Base-by-base conservation (phyloP, 2,329 filamentous ascomycete genomes). In the Curvularia lunata region DNA sequence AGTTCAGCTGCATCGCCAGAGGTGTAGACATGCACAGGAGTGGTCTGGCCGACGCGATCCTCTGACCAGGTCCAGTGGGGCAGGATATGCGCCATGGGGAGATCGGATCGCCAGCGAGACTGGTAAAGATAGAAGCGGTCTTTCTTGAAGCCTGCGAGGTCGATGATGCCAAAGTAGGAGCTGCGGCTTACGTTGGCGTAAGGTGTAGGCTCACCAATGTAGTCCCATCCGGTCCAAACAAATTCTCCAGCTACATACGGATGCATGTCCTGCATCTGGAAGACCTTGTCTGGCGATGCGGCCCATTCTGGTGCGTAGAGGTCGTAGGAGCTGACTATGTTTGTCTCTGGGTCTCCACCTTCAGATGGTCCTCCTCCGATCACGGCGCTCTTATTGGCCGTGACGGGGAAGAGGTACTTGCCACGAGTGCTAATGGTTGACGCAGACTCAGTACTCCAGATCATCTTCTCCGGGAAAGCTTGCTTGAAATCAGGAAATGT, bases 71-170 rank as follows among this genome's bases (percentile, higher is more conserved):
- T 84, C 84, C 84, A 86, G 64, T 85, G 84, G 2, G 84, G 84
- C 0, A 85, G 76, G 18, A 86, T 80, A 62, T 85, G 83, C 3
- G 82, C 83, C 70, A 81, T 78, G 1, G 63, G 71, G 0, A 83
- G 52, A 16, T 82, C 79, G 0, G 83, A 75, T 2, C 79, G 73
- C 84, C 84, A 86, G 7, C 82, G 79, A 0, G 83, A 70, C 63
- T 85, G 84, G 58, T 86, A 86, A 4, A 85, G 64, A 61, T 79
- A 85, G 68, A 81, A 86, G 1, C 84, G 76, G 56, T 86, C 83
- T 69, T 86, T 86, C 54, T 76, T 78, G 71, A 86, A 86, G 0
- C 84, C 84, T 0, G 84, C 84, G 6, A 86, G 73, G 53, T 86
- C 84, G 28, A 86, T 78, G 56, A 86, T 84, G 9, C 84, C 84